phyloP scores from a whole-genome alignment of 1,284 basidiomycete genomes.

The Cryptococcus hybrid region DNA sequence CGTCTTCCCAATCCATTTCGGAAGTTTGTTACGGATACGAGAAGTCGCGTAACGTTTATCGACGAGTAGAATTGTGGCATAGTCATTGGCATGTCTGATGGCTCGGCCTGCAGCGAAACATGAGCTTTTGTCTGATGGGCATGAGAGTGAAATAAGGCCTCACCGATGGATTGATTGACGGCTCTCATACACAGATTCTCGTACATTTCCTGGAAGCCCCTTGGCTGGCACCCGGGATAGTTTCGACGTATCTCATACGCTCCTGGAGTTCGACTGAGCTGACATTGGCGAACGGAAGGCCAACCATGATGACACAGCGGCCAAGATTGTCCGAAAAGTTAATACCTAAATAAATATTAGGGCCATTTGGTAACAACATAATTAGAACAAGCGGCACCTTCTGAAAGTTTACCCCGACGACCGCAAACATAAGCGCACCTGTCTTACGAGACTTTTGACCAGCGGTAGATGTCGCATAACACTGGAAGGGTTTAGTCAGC shows the following conservation, averaged over 20 bases:
- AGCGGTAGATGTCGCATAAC: constrained; percentile 5
- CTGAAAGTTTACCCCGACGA: constrained; percentile 96
- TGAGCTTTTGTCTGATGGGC: constrained; percentile 2
- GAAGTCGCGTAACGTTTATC: constrained; percentile 71
- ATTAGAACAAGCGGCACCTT: constrained; percentile 54
- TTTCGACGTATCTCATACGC: constrained; percentile 78
- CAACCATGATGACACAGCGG: constrained; percentile 82
- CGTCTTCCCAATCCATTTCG: constrained; percentile 78
- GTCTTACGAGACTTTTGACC: constrained; percentile 32
- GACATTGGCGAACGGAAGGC: constrained; percentile 90
- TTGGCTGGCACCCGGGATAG: constrained; percentile 54
- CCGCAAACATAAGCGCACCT: constrained; percentile 81
- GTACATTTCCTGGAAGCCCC: constrained; percentile 74
- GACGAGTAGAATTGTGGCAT: constrained; percentile 77
- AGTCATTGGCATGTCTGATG: constrained; percentile 81
- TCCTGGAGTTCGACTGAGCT: constrained; percentile 88
- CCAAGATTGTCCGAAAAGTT: constrained; percentile 92
- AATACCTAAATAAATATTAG: constrained; percentile 55
- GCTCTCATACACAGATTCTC: constrained; percentile 94
- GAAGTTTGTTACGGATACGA: constrained; percentile 71
- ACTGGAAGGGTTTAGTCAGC: constrained; percentile 7
- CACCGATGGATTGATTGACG: constrained; percentile 95
- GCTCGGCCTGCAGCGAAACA: constrained; percentile 65
- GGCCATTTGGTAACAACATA: neutral
- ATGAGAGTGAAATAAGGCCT: constrained; percentile 20